Conservation (phyloP, 1,284 basidiomycete species). For the Volvariella surrecta region DNA sequence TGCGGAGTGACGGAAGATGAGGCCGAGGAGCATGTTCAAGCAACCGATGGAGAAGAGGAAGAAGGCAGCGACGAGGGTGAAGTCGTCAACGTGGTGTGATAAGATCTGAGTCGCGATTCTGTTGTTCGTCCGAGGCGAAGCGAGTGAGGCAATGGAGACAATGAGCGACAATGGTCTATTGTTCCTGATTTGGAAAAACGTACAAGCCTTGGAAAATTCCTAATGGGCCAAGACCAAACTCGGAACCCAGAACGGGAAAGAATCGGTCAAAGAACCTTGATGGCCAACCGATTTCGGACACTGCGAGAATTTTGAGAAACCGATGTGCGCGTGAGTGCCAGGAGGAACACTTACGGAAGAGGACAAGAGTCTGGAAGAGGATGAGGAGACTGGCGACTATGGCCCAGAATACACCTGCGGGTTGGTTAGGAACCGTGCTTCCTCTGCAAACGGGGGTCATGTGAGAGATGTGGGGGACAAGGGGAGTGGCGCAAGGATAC, state of each 20-base stretch:
- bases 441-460: conserved; percentile 28
- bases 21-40: conserved; percentile 72
- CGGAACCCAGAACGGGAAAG: conserved; percentile 81
- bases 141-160: neutral
- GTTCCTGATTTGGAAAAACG: conserved; percentile 16
- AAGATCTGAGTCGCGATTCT: conserved; percentile 74
- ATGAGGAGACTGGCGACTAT: conserved; percentile 78
- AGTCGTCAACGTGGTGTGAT: conserved; percentile 71
- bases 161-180: no score
- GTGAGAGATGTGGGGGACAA: neutral
- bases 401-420: conserved; percentile 83
- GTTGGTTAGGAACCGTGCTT: conserved; percentile 79
- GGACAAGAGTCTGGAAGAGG: conserved; percentile 66
- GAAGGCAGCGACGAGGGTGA: conserved; percentile 79
- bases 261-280: conserved; percentile 62
- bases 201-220: conserved; percentile 79
- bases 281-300: conserved; percentile 57
- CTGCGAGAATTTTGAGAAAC: conserved; percentile 10
- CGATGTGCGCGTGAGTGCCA: neutral
- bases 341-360: conserved; percentile 45
- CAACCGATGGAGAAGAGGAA: conserved; percentile 81
- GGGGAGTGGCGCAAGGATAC: conserved; percentile 17
- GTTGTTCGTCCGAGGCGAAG: neutral
- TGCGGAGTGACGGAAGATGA: conserved; percentile 59
- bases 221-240: conserved; percentile 75